Conservation (phyloP, 768 basidiomycete species). For the Lactifluus piperatus region DNA sequence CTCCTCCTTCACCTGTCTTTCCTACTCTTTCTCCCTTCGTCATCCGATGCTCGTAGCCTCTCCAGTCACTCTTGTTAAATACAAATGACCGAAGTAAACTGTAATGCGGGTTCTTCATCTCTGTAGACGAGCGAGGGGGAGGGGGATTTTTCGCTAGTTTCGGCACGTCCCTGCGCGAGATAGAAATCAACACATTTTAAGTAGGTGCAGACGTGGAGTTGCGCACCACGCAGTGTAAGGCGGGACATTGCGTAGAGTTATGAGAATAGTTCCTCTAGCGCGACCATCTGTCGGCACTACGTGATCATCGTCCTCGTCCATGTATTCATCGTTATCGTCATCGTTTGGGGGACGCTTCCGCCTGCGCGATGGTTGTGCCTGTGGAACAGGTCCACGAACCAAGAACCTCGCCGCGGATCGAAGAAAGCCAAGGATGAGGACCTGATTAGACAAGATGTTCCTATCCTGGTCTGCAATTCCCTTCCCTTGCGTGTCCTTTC, state of each 20-base stretch:
- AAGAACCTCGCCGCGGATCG: constrained; percentile 61
- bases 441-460: constrained; percentile 85
- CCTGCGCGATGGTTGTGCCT: constrained; percentile 32
- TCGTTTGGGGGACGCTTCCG: constrained; percentile 32
- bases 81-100: constrained; percentile 67
- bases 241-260: constrained; percentile 77
- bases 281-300: constrained; percentile 22
- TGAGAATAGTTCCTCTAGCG: constrained; percentile 62
- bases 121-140: constrained; percentile 36
- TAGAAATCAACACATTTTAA: not conserved
- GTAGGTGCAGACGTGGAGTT: constrained; percentile 9
- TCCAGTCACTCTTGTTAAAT: constrained; percentile 64
- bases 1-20: constrained; percentile 63
- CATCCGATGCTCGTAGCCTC: constrained; percentile 89
- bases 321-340: constrained; percentile 40
- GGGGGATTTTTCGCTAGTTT: constrained; percentile 70
- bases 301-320: constrained; percentile 24
- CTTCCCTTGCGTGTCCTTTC: constrained; percentile 42
- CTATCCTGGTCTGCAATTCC: constrained; percentile 91
- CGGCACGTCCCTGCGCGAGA: constrained; percentile 55
- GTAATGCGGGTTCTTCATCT: constrained; percentile 57
- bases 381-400: constrained; percentile 46
- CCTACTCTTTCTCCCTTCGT: constrained; percentile 78
- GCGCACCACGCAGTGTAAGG: constrained; percentile 82
- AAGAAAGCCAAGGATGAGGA: constrained; percentile 74